These are phyloP conservation scores for Teunomyces atbi DNA, from an alignment of 805 yeast species.

Conservation along the genomic window DNA sequence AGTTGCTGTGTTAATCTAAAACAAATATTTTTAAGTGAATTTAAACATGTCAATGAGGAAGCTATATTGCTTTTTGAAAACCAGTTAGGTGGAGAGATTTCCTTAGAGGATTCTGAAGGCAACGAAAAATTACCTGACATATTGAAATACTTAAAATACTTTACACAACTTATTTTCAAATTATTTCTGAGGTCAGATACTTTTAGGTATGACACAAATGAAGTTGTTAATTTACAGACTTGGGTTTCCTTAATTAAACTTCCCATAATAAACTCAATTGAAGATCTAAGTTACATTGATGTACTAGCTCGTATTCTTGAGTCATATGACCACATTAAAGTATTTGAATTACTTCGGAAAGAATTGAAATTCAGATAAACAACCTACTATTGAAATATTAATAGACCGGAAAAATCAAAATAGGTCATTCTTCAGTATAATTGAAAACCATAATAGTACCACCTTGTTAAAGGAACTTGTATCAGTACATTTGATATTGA, in stretches of 20 bases:
- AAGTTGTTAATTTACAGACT: not conserved
- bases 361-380: not conserved
- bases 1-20: too few species aligned
- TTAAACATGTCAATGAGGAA: too few species aligned
- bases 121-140: too few species aligned
- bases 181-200: too few species aligned
- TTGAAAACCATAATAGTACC: not conserved
- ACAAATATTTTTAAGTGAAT: too few species aligned
- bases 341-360: not conserved
- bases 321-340: not conserved
- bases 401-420: not conserved
- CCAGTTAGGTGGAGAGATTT: too few species aligned
- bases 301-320: not conserved
- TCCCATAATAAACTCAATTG: not conserved
- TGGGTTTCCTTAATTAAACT: not conserved
- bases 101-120: too few species aligned
- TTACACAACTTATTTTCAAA: too few species aligned
- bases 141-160: too few species aligned
- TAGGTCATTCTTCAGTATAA: not conserved
- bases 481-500: not conserved
- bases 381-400: not conserved
- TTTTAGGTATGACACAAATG: too few species aligned
- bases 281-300: too few species aligned
- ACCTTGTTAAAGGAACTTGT: not conserved
- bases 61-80: too few species aligned